Evolutionary conservation across 2,329 filamentous ascomycete genomes (phyloP).

Genomic region (Nemania serpens): DNA sequence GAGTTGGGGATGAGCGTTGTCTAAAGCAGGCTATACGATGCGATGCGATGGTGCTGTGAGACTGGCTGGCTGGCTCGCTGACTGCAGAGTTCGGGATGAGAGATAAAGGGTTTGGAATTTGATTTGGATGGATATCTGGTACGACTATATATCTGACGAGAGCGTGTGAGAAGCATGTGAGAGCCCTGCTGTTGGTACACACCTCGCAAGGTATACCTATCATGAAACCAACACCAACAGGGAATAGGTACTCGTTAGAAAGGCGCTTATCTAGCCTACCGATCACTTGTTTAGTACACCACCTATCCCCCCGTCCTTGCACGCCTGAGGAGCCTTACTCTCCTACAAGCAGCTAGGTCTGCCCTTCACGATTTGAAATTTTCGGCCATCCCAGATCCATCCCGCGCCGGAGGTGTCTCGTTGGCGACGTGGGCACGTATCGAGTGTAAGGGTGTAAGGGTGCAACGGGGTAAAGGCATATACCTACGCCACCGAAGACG

Average conservation of each 20-base stretch:
- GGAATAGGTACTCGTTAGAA: background rate
- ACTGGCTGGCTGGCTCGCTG: background rate
- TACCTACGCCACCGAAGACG: too few species aligned
- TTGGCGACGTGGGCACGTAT: too few species aligned
- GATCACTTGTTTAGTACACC: background rate
- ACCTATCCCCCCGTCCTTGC: background rate
- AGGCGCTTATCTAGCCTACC: slow-evolving; percentile 6
- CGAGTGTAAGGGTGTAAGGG: too few species aligned
- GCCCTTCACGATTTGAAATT: slow-evolving; percentile 26
- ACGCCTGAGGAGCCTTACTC: background rate
- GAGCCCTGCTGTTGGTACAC: background rate
- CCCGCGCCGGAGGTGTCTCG: background rate
- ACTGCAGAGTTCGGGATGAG: background rate
- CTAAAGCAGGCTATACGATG: background rate
- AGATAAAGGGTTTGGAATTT: background rate
- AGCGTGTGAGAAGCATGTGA: background rate
- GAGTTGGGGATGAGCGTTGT: background rate
- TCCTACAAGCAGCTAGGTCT: slow-evolving; percentile 2
- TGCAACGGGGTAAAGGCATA: background rate
- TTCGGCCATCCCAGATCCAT: slow-evolving; percentile 15
- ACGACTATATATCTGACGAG: slow-evolving; percentile 29
- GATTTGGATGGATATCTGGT: slow-evolving; percentile 11
- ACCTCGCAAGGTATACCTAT: background rate
- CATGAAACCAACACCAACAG: slow-evolving; percentile 18
- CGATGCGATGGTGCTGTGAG: too few species aligned